phyloP scores from a whole-genome alignment of 140 eudicot species.

The Stevia rebaudiana region DNA sequence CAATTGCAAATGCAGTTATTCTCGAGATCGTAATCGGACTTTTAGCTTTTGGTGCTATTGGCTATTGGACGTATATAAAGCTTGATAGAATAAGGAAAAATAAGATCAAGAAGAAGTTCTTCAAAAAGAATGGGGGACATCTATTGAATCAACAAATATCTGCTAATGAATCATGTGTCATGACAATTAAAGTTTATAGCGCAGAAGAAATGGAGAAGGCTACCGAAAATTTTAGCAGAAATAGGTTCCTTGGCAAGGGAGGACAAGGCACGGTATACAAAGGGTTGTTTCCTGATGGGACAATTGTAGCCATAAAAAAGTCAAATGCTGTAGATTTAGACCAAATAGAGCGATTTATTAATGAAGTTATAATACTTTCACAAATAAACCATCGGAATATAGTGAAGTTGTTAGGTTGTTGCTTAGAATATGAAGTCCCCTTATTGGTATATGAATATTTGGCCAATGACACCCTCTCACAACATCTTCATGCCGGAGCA shows the following conservation, averaged over 20 bases:
- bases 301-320: constrained; percentile 20
- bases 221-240: not conserved
- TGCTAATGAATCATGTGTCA: not conserved
- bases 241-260: not conserved
- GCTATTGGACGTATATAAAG: not conserved
- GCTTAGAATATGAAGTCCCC: constrained; percentile 22
- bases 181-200: not conserved
- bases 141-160: not conserved
- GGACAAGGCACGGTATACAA: constrained; percentile 6
- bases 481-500: constrained; percentile 16
- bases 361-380: constrained; percentile 23
- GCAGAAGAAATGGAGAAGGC: constrained; percentile 13
- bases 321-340: constrained; percentile 7
- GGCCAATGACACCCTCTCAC: constrained; percentile 24
- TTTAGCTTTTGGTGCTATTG: not conserved
- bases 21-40: not conserved
- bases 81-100: not conserved
- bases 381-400: constrained; percentile 32
- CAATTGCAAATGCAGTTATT: not conserved
- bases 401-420: constrained; percentile 24
- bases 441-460: constrained; percentile 23
- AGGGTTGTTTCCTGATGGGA: constrained; percentile 1
- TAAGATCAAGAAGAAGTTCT: constrained; percentile 12
- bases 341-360: constrained; percentile 16
- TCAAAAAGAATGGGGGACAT: constrained; percentile 6